A percentile compares a stretch with the other conserved stretches of the same genome.
phyloP scores from a whole-genome alignment of 495 filamentous ascomycete species.

The Saxispiralis lemnorum region DNA sequence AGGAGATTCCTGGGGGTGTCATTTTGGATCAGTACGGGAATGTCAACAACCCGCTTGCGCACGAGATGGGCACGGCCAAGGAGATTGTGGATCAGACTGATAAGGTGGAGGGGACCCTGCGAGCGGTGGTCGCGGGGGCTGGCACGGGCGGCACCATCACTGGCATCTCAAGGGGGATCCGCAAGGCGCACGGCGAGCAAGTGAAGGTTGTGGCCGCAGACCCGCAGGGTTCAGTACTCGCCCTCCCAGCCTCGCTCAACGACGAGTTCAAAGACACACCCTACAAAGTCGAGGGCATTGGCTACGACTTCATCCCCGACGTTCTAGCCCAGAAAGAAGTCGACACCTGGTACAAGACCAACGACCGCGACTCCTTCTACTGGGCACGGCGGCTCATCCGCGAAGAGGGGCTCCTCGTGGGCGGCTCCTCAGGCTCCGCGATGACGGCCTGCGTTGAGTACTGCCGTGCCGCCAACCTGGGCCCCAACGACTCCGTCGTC shows the following conservation, averaged over 20 bases:
- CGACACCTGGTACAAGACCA: conserved; percentile 97
- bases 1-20: conserved; percentile 90
- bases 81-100: conserved; percentile 93
- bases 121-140: conserved; percentile 70
- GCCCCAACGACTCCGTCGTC: conserved; percentile 67
- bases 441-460: conserved; percentile 65
- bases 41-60: conserved; percentile 74
- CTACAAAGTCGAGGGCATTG: conserved; percentile 97
- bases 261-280: conserved; percentile 57
- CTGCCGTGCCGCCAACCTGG: conserved; percentile 51
- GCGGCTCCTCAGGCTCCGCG: conserved; percentile 85
- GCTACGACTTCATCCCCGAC: conserved; percentile 94
- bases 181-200: conserved; percentile 57
- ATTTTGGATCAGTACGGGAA: conserved; percentile 96
- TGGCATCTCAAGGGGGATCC: conserved; percentile 67
- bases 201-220: conserved; percentile 84
- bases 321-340: conserved; percentile 68
- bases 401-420: conserved; percentile 87
- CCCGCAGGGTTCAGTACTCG: conserved; percentile 75
- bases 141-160: conserved; percentile 94
- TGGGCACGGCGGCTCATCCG: conserved; percentile 78
- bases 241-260: conserved; percentile 61
- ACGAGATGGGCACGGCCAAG: conserved; percentile 87
- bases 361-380: conserved; percentile 76
- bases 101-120: conserved; percentile 39